Conservation (phyloP, 352 stramenopile genomes). For the Phytophthora sansomeana region DNA sequence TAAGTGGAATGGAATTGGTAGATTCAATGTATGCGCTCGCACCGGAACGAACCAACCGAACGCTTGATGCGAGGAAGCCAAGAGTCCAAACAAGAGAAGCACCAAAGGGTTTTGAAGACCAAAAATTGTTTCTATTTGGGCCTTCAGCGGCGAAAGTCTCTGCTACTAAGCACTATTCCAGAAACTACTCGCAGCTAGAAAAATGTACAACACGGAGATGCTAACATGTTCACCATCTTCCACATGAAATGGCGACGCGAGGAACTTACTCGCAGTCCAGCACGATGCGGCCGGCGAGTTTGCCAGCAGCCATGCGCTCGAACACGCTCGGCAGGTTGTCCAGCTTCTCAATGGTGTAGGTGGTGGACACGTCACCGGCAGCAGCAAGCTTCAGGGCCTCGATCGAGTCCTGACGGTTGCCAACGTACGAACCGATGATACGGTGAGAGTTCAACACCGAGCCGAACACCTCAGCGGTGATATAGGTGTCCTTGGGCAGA, state of each 20-base stretch:
- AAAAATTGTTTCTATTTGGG: constrained; percentile 15
- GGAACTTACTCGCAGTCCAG: constrained; percentile 54
- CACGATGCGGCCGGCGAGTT: constrained; percentile 50
- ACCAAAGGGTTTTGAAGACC: too few relatives aligned
- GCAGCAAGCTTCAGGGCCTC: constrained; percentile 63
- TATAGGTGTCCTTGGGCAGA: constrained; percentile 57
- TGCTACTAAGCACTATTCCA: constrained; percentile 22
- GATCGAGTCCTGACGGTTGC: constrained; percentile 56
- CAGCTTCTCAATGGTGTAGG: constrained; percentile 52
- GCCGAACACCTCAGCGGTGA: constrained; percentile 44
- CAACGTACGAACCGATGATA: constrained; percentile 62
- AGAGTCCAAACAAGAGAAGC: too few relatives aligned
- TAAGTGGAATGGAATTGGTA: too few relatives aligned
- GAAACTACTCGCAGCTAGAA: constrained; percentile 19
- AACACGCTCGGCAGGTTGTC: constrained; percentile 55
- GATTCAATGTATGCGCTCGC: too few relatives aligned
- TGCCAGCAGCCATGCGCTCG: constrained; percentile 44
- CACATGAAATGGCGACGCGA: constrained; percentile 1
- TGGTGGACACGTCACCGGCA: constrained; percentile 53
- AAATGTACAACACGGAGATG: constrained; percentile 28
- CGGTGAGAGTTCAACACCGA: constrained; percentile 51
- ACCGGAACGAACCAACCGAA: too few relatives aligned
- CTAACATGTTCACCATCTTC: background rate
- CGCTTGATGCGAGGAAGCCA: too few relatives aligned
- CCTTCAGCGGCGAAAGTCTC: constrained; percentile 1